Evolutionary conservation across 345 rosid genomes (phyloP), one percentile per base, ranked within the genome.

Genomic region (Firmiana major): DNA sequence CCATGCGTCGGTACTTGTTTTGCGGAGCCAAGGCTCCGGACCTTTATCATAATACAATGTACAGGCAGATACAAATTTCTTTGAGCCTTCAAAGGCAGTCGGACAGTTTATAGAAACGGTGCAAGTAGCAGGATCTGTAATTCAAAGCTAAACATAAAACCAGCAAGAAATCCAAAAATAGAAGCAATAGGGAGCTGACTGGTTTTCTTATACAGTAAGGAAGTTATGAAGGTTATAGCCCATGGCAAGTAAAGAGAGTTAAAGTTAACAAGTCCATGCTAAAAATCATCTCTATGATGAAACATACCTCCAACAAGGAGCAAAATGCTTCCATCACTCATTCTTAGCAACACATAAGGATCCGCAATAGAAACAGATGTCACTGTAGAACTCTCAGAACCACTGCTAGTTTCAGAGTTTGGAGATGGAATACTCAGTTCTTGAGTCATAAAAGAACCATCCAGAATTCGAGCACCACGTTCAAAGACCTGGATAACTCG

Each of bases 1-100:
- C 99, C 99, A 96, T 75, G 99, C 97, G 84, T 94, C 98, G 42
- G 94, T 87, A 83, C 94, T 96, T 71, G 98, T 87, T 90, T 96
- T 96, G 79, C 97, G 86, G 63, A 96, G 91, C 99, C 98, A 94
- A 73, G 97, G 95, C 70, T 92, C 97, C 60, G 95, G 92, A 81
- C 98, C 99, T 78, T 85, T 91, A 83, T 96, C 99, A 81, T 93
- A 97, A 89, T 92, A 92, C 77, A 96, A 83, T 66, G 99, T 86
- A 85, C 98, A 96, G 48, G 98, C 94, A 78, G 95, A 86, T 73
- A 96, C 86, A 74, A 82, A 79, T 78, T 83, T 85, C 84, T 83
- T 88, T 26, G 88, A 88, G 83, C 89, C 84, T 75, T 91, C 93
- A 84, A 89, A 88, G 77, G 90, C 82, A 77, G 90, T 77, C 70